phyloP scores from a whole-genome alignment of 441 rosid species.

The Populus trichocarpa region DNA sequence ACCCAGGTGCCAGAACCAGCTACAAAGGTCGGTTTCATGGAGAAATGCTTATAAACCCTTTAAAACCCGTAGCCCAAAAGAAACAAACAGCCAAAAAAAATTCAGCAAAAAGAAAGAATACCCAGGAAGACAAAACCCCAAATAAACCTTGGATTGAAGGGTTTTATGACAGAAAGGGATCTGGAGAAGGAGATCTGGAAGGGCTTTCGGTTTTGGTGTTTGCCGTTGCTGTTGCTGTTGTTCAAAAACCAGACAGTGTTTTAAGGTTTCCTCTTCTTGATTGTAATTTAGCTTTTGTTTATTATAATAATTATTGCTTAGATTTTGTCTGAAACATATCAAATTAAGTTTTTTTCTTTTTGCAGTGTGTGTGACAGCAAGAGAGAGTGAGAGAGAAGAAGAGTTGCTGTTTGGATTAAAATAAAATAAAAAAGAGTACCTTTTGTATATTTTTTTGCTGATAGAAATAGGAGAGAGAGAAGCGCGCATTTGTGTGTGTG shows the following conservation, averaged over 20 bases:
- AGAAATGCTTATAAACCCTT: slow-evolving; percentile 30
- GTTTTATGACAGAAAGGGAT: background rate
- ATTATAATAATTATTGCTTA: too few species aligned
- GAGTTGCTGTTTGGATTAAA: background rate
- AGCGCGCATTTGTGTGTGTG: too few species aligned
- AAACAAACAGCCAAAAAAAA: slow-evolving; percentile 2
- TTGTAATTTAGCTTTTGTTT: too few species aligned
- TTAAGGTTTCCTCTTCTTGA: too few species aligned
- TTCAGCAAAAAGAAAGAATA: slow-evolving; percentile 15
- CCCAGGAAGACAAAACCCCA: slow-evolving; percentile 25
- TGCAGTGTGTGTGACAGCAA: background rate
- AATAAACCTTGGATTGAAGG: slow-evolving; percentile 1
- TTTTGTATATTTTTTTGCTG: too few species aligned
- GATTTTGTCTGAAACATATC: background rate
- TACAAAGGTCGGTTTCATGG: slow-evolving; percentile 17
- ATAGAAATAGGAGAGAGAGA: too few species aligned
- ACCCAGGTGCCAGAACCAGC: slow-evolving; percentile 23
- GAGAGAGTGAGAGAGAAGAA: background rate
- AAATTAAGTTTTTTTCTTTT: background rate
- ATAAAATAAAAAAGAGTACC: too few species aligned
- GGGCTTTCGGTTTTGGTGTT: slow-evolving; percentile 9
- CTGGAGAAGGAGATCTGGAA: slow-evolving; percentile 13
- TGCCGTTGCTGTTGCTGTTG: background rate
- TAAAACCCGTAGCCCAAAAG: slow-evolving; percentile 28
- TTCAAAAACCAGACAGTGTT: too few species aligned